Percentiles rank a stretch among this genome's conserved stretches.
These are phyloP conservation scores for Telfairia occidentalis DNA, from an alignment of 331 rosid genomes.

Conservation along the genomic window DNA sequence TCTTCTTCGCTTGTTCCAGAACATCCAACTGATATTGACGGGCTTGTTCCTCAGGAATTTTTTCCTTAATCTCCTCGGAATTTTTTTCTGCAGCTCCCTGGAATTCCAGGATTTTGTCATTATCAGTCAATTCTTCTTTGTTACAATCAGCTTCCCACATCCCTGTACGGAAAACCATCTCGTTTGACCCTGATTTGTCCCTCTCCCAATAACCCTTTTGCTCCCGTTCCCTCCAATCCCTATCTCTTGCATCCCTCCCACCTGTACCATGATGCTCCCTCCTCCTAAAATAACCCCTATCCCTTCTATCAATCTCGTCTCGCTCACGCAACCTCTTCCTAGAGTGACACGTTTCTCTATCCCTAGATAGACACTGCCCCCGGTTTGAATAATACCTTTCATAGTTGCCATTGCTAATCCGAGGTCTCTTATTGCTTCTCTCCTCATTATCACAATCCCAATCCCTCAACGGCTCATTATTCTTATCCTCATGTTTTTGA, in stretches of 20 bases:
- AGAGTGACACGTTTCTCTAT: constrained; percentile 26
- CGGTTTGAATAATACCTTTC: constrained; percentile 35
- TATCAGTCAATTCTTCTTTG: constrained; percentile 31
- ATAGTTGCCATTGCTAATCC: constrained; percentile 28
- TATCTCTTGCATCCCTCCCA: constrained; percentile 53
- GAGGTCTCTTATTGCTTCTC: constrained; percentile 47
- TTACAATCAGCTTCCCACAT: constrained; percentile 54
- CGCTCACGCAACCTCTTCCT: constrained; percentile 62
- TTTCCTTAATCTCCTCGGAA: constrained; percentile 44
- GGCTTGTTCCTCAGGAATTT: constrained; percentile 64
- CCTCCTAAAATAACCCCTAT: constrained; percentile 45
- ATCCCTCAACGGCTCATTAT: constrained; percentile 18
- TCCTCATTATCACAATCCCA: constrained; percentile 34
- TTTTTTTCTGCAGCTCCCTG: constrained; percentile 38
- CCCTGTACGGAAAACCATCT: constrained; percentile 58
- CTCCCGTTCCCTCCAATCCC: constrained; percentile 60
- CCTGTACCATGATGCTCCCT: constrained; percentile 39
- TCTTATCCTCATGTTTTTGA: constrained; percentile 14
- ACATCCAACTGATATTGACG: constrained; percentile 94
- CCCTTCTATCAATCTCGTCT: constrained; percentile 60
- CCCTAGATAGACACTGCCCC: constrained; percentile 32
- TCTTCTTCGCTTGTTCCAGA: constrained; percentile 87
- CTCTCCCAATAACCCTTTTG: constrained; percentile 89
- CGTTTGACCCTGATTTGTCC: constrained; percentile 55
- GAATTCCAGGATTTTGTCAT: constrained; percentile 29